A percentile compares a stretch with the other conserved stretches of the same genome.
Conservation (phyloP, 176 grass and related monocot genomes). For the Microstegium vimineum region DNA sequence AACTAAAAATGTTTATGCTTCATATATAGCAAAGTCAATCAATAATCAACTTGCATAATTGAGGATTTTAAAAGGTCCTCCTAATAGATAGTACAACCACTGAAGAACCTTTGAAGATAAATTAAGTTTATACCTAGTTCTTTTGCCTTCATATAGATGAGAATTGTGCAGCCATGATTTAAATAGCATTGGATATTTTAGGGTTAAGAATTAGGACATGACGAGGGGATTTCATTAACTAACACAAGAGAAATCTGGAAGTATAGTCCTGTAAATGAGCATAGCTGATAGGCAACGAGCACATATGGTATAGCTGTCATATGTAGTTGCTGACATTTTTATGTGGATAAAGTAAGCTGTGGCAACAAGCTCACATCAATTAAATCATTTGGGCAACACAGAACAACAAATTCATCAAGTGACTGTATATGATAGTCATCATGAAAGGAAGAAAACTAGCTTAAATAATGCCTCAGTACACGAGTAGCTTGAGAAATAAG, state of each 20-base stretch:
- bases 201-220: not conserved
- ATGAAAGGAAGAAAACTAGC: constrained; percentile 3
- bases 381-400: not conserved
- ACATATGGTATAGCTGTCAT: not conserved
- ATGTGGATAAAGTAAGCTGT: not conserved
- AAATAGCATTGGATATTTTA: constrained; percentile 7
- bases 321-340: not conserved
- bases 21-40: not conserved
- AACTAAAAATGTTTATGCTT: not conserved
- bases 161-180: constrained; percentile 8
- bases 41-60: not conserved
- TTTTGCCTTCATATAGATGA: not conserved
- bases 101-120: not conserved
- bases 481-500: not conserved
- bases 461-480: not conserved
- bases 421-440: not conserved
- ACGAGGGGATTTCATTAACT: not conserved
- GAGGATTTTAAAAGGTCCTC: not conserved
- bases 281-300: not conserved
- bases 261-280: not conserved
- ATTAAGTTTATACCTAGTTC: not conserved
- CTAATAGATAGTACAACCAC: not conserved
- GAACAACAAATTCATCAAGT: not conserved
- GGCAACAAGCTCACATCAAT: not conserved
- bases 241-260: not conserved